Conservation (phyloP, 2,329 filamentous ascomycete genomes). For the Erysiphe neolycopersici region DNA sequence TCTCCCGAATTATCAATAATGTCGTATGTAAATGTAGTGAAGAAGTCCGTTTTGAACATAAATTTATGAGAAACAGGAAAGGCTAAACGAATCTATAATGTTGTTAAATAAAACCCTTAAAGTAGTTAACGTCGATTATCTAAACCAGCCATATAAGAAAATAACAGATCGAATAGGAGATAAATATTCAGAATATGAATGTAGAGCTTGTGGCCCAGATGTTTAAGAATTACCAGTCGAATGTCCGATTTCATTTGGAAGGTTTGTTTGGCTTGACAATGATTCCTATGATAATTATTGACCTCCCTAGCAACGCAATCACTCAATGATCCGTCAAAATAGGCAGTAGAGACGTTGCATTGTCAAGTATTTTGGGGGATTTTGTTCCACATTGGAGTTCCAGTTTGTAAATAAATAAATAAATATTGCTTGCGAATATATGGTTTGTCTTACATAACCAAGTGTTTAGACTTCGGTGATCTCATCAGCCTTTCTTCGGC, state of each 20-base stretch:
- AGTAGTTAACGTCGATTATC: slow-evolving; percentile 18
- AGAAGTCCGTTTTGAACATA: too few relatives aligned
- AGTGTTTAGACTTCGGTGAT: too few relatives aligned
- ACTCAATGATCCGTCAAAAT: slow-evolving; percentile 45
- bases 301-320: slow-evolving; percentile 44
- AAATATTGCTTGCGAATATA: too few relatives aligned
- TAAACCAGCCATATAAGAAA: too few relatives aligned
- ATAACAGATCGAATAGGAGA: slow-evolving; percentile 27
- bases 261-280: slow-evolving; percentile 24
- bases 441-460: too few relatives aligned
- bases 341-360: too few relatives aligned
- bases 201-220: slow-evolving; percentile 94
- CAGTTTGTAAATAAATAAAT: too few relatives aligned
- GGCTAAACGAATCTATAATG: slow-evolving; percentile 82
- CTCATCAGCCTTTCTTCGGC: too few relatives aligned
- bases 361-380: too few relatives aligned
- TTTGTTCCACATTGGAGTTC: too few relatives aligned
- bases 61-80: slow-evolving; percentile 35
- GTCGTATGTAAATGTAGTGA: slow-evolving; percentile 34
- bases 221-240: slow-evolving; percentile 99
- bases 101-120: slow-evolving; percentile 82
- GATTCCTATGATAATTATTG: neutral
- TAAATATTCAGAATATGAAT: slow-evolving; percentile 98
- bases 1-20: slow-evolving; percentile 91
- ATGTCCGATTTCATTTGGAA: slow-evolving; percentile 90